Evolutionary conservation across 2,329 filamentous ascomycete species (phyloP).

Genomic region (Ceratocystis diversiconidia): DNA sequence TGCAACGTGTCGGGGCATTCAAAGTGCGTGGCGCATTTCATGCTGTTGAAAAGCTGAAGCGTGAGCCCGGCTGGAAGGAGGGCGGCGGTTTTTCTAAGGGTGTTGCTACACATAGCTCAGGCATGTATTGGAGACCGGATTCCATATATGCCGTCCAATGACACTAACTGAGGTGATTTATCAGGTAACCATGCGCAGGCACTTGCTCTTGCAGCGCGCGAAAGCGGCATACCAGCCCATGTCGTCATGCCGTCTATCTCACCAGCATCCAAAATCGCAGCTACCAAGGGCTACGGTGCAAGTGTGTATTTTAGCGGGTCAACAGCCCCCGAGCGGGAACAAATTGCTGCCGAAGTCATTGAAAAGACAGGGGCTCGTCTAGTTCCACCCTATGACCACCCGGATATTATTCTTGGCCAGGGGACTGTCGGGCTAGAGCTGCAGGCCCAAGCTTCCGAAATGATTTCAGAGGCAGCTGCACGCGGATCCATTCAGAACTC

Average conservation of each 20-base stretch:
- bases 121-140: slow-evolving; percentile 31
- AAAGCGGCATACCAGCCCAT: slow-evolving; percentile 60
- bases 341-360: slow-evolving; percentile 54
- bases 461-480: slow-evolving; percentile 29
- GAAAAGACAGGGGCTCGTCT: slow-evolving; percentile 59
- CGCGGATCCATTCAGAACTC: slow-evolving; percentile 11
- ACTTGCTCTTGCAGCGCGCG: slow-evolving; percentile 67
- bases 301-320: slow-evolving; percentile 68
- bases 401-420: slow-evolving; percentile 81
- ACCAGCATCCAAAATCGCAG: slow-evolving; percentile 73
- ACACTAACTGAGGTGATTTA: neutral
- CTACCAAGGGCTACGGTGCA: slow-evolving; percentile 64
- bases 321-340: slow-evolving; percentile 68
- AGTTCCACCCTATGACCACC: slow-evolving; percentile 84
- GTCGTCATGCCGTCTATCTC: slow-evolving; percentile 89
- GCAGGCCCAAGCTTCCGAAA: slow-evolving; percentile 51
- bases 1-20: slow-evolving; percentile 82
- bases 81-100: slow-evolving; percentile 47
- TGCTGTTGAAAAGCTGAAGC: slow-evolving; percentile 56
- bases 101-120: slow-evolving; percentile 81
- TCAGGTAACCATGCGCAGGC: slow-evolving; percentile 90
- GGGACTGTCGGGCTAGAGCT: slow-evolving; percentile 81
- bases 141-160: neutral
- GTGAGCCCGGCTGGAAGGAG: slow-evolving; percentile 45
- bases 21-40: slow-evolving; percentile 87